phyloP scores from a whole-genome alignment of 805 yeast species.

The Saccharomycopsis fibuligera region DNA sequence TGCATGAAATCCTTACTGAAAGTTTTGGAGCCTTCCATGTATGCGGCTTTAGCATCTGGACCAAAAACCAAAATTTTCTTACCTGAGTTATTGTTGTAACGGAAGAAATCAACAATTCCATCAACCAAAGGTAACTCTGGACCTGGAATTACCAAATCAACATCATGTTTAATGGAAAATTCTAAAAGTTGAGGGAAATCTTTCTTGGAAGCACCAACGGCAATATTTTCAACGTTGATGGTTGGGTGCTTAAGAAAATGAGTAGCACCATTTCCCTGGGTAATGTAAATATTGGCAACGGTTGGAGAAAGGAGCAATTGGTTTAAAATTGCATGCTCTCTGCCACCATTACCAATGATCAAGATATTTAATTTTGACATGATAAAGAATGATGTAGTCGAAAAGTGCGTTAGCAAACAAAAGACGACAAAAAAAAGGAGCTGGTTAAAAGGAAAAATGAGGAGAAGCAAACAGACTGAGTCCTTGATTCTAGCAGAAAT shows the following conservation, averaged over 20 bases:
- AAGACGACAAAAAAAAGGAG: no score
- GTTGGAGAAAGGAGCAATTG: slow-evolving; percentile 71
- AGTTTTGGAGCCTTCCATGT: slow-evolving; percentile 95
- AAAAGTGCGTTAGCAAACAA: no score
- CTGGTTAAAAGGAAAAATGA: no score
- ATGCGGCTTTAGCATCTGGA: slow-evolving; percentile 86
- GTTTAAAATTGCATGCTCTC: slow-evolving; percentile 97
- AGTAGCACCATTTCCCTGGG: slow-evolving; percentile 93
- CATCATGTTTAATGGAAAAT: slow-evolving; percentile 62
- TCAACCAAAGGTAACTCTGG: slow-evolving; percentile 99
- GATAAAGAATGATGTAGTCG: no score
- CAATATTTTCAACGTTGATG: slow-evolving; percentile 41
- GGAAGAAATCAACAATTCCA: slow-evolving; percentile 70
- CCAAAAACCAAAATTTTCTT: slow-evolving; percentile 88
- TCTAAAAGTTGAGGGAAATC: slow-evolving; percentile 65
- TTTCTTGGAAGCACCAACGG: slow-evolving; percentile 56
- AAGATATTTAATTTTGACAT: slow-evolving; percentile 67
- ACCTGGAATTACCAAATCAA: slow-evolving; percentile 85
- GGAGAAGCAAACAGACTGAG: no score
- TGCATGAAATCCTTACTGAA: slow-evolving; percentile 92
- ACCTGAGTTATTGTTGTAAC: slow-evolving; percentile 14
- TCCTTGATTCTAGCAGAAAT: no score
- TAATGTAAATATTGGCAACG: slow-evolving; percentile 73
- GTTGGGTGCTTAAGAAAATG: slow-evolving; percentile 41
- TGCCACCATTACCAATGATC: slow-evolving; percentile 95